These are phyloP conservation scores for Scytalidium lignicola DNA, from an alignment of 2,329 filamentous ascomycete genomes.

Conservation along the genomic window DNA sequence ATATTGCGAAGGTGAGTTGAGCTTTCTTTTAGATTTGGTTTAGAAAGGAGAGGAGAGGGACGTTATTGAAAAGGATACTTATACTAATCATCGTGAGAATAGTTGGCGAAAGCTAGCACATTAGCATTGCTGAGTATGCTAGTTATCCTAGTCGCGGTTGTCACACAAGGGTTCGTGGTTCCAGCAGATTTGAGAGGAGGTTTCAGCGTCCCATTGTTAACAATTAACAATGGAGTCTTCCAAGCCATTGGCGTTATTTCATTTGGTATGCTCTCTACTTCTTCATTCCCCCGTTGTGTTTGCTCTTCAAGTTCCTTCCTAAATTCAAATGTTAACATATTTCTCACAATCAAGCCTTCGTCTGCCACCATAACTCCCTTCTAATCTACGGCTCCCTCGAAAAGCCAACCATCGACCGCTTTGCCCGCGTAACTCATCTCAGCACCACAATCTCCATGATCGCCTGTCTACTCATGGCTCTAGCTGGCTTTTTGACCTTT, in stretches of 20 bases:
- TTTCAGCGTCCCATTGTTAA: slow-evolving; percentile 63
- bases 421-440: slow-evolving; percentile 88
- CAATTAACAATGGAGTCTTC: slow-evolving; percentile 84
- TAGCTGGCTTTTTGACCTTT: slow-evolving; percentile 88
- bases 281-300: slow-evolving; percentile 1
- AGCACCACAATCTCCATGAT: slow-evolving; percentile 85
- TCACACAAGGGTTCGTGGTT: slow-evolving; percentile 75
- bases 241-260: slow-evolving; percentile 97
- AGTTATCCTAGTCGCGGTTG: slow-evolving; percentile 80
- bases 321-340: slow-evolving; percentile 24
- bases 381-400: slow-evolving; percentile 94
- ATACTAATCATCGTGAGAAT: slow-evolving; percentile 14
- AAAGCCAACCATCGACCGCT: slow-evolving; percentile 93
- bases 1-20: slow-evolving; percentile 87
- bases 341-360: slow-evolving; percentile 46
- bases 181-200: slow-evolving; percentile 67
- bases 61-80: not conserved
- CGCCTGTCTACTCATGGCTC: slow-evolving; percentile 84
- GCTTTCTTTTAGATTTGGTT: too few species aligned
- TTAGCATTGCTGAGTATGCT: slow-evolving; percentile 90
- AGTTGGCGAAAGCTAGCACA: slow-evolving; percentile 94
- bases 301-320: not conserved
- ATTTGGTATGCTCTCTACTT: slow-evolving; percentile 59
- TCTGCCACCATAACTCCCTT: slow-evolving; percentile 89
- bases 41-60: not conserved